Evolutionary conservation across 2,329 filamentous ascomycete species (phyloP).

Genomic region (Gaeumannomyces sp.): DNA sequence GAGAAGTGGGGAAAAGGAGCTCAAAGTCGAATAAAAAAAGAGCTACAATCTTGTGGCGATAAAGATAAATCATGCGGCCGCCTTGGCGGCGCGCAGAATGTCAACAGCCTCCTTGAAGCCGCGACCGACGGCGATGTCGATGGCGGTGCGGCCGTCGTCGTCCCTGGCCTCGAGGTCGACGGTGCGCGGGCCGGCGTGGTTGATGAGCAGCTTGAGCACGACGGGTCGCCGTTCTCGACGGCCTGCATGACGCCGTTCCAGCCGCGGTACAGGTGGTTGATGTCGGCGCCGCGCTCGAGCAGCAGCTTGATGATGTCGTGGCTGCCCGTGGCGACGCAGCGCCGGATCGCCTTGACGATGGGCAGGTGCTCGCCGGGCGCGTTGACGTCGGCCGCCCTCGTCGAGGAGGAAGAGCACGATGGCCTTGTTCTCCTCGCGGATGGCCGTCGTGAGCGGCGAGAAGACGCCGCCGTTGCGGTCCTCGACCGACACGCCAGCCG

Average conservation of each 20-base stretch:
- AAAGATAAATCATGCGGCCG: background rate
- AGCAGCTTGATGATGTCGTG: conserved; percentile 57
- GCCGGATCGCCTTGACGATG: conserved; percentile 61
- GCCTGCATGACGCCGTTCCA: conserved; percentile 63
- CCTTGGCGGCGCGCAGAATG: conserved; percentile 28
- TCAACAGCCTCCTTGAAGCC: conserved; percentile 52
- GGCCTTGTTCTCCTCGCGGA: conserved; percentile 38
- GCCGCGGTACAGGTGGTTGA: conserved; percentile 61
- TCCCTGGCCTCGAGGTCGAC: conserved; percentile 21
- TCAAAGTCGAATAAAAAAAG: background rate
- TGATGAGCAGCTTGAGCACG: conserved; percentile 46
- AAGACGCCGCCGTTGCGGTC: conserved; percentile 70
- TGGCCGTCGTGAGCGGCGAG: conserved; percentile 31
- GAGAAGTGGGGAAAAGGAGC: background rate
- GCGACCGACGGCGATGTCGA: conserved; percentile 51
- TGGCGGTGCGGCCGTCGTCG: conserved; percentile 30
- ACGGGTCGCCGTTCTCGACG: conserved; percentile 55
- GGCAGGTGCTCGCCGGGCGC: conserved; percentile 62
- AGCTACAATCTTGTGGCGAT: background rate
- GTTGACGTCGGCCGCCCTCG: conserved; percentile 19
- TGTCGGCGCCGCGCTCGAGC: conserved; percentile 57
- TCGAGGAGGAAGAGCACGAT: conserved; percentile 41
- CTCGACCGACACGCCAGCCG: conserved; percentile 60
- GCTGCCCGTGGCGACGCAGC: conserved; percentile 45
- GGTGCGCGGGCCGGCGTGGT: conserved; percentile 18